Conservation (phyloP, 2,329 filamentous ascomycete species). For the Ophiostoma quercus region DNA sequence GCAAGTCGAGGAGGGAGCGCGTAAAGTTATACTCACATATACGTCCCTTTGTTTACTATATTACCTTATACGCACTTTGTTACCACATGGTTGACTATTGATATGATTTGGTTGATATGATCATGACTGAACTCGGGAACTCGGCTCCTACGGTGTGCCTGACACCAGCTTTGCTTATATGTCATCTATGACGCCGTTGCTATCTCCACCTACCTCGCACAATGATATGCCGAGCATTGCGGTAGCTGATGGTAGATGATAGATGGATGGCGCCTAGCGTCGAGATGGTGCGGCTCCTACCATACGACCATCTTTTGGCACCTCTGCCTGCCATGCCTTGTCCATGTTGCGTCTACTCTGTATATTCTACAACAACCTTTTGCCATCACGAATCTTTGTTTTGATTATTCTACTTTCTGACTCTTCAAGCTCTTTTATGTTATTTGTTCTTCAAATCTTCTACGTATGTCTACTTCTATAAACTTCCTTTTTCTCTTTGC, state of each 20-base stretch:
- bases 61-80: conserved; percentile 2
- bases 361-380: no score
- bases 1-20: conserved; percentile 6
- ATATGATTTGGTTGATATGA: no score
- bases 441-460: no score
- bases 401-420: background rate
- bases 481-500: background rate
- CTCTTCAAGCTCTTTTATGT: no score
- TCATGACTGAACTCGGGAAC: background rate
- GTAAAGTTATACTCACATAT: conserved; percentile 9
- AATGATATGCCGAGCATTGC: background rate
- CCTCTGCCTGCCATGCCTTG: no score
- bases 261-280: background rate
- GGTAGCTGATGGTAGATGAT: background rate
- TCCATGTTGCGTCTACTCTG: no score
- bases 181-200: background rate
- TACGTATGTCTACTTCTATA: no score
- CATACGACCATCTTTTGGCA: no score
- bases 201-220: background rate
- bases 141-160: no score
- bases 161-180: no score
- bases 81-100: background rate
- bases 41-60: conserved; percentile 12
- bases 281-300: no score
- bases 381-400: no score